These are phyloP conservation scores for Trichoderma sp. DNA, from an alignment of 2,329 filamentous ascomycete species.

Conservation along the genomic window DNA sequence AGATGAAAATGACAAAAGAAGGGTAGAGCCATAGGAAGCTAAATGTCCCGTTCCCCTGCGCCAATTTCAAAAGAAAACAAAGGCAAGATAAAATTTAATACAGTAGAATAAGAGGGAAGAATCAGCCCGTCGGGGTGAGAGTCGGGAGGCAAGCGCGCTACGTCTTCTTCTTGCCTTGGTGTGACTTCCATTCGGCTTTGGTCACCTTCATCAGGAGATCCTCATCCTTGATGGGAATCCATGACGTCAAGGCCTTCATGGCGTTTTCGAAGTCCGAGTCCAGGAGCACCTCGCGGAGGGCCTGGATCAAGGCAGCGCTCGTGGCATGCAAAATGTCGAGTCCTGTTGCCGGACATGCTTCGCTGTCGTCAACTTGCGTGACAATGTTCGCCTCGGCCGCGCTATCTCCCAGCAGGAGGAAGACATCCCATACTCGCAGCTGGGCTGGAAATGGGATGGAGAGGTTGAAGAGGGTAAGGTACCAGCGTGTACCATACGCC, in stretches of 20 bases:
- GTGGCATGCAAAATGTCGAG: constrained; percentile 89
- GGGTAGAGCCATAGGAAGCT: neutral
- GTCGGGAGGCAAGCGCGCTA: constrained; percentile 36
- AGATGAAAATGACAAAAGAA: neutral
- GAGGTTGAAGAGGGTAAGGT: constrained; percentile 95
- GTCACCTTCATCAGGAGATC: constrained; percentile 90
- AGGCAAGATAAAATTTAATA: neutral
- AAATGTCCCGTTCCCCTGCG: neutral
- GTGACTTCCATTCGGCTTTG: constrained; percentile 79
- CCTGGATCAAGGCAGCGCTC: constrained; percentile 86
- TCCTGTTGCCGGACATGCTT: constrained; percentile 43
- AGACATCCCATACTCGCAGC: constrained; percentile 95
- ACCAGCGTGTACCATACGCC: constrained; percentile 96
- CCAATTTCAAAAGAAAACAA: neutral
- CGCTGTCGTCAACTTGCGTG: constrained; percentile 24
- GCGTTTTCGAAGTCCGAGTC: constrained; percentile 96
- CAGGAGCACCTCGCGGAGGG: constrained; percentile 81
- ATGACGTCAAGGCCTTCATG: constrained; percentile 95
- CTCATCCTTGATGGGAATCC: constrained; percentile 91
- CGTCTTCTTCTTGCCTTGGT: constrained; percentile 49
- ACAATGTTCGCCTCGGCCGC: neutral
- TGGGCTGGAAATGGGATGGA: constrained; percentile 93
- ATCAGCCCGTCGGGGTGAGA: constrained; percentile 26
- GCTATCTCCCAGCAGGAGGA: constrained; percentile 76
- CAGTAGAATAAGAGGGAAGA: neutral